Evolutionary conservation across 2,329 filamentous ascomycete genomes (phyloP).

Genomic region (Fusarium sublunatum): DNA sequence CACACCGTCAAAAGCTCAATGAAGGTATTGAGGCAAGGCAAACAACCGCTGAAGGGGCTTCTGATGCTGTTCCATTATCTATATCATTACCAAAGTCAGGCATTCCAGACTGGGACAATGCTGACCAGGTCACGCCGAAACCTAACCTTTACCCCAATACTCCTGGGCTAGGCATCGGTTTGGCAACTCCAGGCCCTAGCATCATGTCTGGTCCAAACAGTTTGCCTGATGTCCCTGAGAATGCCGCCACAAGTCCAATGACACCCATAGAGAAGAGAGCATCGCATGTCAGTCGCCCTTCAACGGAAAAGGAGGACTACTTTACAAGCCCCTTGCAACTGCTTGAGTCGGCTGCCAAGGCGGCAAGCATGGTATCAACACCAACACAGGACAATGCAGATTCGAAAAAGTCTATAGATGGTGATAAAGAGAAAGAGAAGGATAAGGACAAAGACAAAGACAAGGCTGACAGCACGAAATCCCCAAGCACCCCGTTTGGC

Average conservation of each 20-base stretch:
- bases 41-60: constrained; percentile 53
- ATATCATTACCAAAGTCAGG: constrained; percentile 60
- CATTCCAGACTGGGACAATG: constrained; percentile 53
- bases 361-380: constrained; percentile 60
- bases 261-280: constrained; percentile 65
- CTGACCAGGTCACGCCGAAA: constrained; percentile 66
- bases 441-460: constrained; percentile 60
- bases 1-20: constrained; percentile 75
- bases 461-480: constrained; percentile 66
- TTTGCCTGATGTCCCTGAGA: constrained; percentile 63
- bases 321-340: constrained; percentile 73
- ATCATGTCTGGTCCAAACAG: constrained; percentile 41
- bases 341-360: constrained; percentile 59
- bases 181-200: constrained; percentile 72
- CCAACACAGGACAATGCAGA: constrained; percentile 59
- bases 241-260: constrained; percentile 54
- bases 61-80: constrained; percentile 68
- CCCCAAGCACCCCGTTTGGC: constrained; percentile 73
- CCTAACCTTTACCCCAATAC: constrained; percentile 76
- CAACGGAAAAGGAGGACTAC: constrained; percentile 78
- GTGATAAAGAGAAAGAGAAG: constrained; percentile 63
- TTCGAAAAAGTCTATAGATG: constrained; percentile 62
- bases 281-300: constrained; percentile 69
- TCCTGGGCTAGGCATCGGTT: constrained; percentile 80
- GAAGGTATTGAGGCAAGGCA: constrained; percentile 69